A percentile compares a stretch with the other conserved stretches of the same genome.
phyloP scores from a whole-genome alignment of 768 basidiomycete species.

The Lactarius deliciosus region DNA sequence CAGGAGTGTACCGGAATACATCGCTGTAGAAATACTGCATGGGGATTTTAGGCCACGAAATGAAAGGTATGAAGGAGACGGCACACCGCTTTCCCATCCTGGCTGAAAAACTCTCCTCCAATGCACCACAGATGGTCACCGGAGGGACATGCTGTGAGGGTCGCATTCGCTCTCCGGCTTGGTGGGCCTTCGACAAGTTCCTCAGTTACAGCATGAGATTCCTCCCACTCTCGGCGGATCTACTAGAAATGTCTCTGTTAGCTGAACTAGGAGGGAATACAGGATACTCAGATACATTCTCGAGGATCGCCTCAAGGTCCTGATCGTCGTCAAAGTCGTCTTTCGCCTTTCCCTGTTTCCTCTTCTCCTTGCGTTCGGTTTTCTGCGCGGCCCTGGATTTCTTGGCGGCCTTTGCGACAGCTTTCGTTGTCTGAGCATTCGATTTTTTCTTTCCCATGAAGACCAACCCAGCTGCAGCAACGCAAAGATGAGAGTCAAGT shows the following conservation, averaged over 20 bases:
- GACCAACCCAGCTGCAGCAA: not conserved
- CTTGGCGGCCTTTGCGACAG: conserved; percentile 57
- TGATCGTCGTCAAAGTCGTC: conserved; percentile 63
- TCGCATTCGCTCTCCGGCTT: conserved; percentile 78
- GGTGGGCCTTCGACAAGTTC: conserved; percentile 83
- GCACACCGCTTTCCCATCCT: conserved; percentile 76
- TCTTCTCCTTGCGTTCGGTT: conserved; percentile 64
- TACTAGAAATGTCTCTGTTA: conserved; percentile 41
- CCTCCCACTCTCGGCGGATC: conserved; percentile 84
- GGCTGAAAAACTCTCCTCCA: conserved; percentile 85
- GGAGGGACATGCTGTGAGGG: conserved; percentile 74
- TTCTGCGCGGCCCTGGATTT: conserved; percentile 69
- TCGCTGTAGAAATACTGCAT: conserved; percentile 82
- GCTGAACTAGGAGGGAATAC: not conserved
- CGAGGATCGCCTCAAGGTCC: conserved; percentile 82
- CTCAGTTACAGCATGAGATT: conserved; percentile 78
- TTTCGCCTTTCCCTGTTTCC: conserved; percentile 51
- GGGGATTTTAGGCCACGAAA: not conserved
- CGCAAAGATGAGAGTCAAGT: not conserved
- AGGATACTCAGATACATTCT: conserved; percentile 50
- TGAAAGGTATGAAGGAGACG: conserved; percentile 4
- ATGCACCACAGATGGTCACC: conserved; percentile 83
- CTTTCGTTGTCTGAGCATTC: conserved; percentile 37
- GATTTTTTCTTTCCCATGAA: conserved; percentile 58
- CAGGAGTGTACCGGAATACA: conserved; percentile 81